Evolutionary conservation across 129 eudicot genomes (phyloP).

Genomic region (Escallonia rubra): DNA sequence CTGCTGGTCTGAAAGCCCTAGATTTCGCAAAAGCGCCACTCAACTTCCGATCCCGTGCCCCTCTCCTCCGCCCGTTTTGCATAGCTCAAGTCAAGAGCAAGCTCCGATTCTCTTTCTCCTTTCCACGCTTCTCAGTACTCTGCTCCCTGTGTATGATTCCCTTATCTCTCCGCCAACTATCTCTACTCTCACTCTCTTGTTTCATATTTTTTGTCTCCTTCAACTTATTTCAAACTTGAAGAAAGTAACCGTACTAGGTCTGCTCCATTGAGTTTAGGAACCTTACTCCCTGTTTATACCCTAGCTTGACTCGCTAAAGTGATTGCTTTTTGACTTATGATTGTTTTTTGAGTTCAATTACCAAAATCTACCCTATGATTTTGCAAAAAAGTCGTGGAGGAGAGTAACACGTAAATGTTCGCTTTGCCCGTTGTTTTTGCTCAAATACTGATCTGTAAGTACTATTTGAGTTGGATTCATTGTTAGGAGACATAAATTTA

Average conservation of each 20-base stretch:
- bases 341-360: not conserved
- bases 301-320: no score
- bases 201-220: not conserved
- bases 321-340: not conserved
- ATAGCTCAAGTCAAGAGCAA: slow-evolving; percentile 22
- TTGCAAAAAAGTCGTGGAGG: no score
- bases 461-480: no score
- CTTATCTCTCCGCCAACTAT: not conserved
- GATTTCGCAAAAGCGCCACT: slow-evolving; percentile 34
- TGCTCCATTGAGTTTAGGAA: no score
- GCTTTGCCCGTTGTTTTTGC: no score
- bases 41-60: slow-evolving; percentile 25
- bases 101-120: slow-evolving; percentile 14
- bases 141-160: slow-evolving; percentile 33
- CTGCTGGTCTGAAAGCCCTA: slow-evolving; percentile 30
- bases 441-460: no score
- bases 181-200: not conserved
- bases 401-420: no score
- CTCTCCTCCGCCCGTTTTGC: slow-evolving; percentile 30
- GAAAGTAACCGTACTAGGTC: not conserved
- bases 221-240: not conserved
- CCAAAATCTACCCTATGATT: not conserved
- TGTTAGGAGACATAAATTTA: no score
- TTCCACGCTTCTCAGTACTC: slow-evolving; percentile 24
- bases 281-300: no score